Percentiles rank a stretch among this genome's conserved stretches.
Evolutionary conservation across 2,329 filamentous ascomycete genomes (phyloP).

Genomic region (Cytospora piceicola): DNA sequence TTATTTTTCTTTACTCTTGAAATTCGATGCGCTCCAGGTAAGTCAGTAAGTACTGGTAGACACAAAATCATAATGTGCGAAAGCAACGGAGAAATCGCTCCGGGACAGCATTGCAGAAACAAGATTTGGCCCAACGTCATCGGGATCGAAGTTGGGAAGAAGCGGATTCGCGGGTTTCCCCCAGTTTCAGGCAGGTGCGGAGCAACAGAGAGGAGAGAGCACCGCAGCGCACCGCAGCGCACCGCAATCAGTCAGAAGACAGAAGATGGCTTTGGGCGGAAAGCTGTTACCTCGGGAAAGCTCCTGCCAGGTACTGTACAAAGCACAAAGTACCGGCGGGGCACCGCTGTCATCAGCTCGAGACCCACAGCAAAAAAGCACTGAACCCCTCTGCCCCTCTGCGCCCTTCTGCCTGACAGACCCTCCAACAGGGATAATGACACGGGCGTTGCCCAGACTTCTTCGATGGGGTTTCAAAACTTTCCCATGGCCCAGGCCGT

Average conservation of each 20-base stretch:
- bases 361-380: background rate
- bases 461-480: background rate
- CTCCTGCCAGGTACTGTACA: background rate
- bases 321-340: background rate
- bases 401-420: too few species aligned
- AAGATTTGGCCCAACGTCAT: background rate
- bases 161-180: background rate
- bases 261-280: background rate
- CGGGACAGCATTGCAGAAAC: background rate
- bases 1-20: too few species aligned
- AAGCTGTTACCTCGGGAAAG: background rate
- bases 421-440: too few species aligned
- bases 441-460: too few species aligned
- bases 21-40: too few species aligned
- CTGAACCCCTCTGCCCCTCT: too few species aligned
- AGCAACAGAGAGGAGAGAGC: background rate
- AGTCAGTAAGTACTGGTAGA: too few species aligned
- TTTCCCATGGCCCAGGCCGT: background rate
- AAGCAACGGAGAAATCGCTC: background rate
- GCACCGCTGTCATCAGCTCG: background rate
- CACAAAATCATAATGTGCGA: background rate
- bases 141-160: background rate
- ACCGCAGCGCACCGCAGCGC: too few species aligned
- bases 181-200: conserved; percentile 4
- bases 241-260: too few species aligned